phyloP scores from a whole-genome alignment of 208 protist species.

The Acanthamoeba pearcei region DNA sequence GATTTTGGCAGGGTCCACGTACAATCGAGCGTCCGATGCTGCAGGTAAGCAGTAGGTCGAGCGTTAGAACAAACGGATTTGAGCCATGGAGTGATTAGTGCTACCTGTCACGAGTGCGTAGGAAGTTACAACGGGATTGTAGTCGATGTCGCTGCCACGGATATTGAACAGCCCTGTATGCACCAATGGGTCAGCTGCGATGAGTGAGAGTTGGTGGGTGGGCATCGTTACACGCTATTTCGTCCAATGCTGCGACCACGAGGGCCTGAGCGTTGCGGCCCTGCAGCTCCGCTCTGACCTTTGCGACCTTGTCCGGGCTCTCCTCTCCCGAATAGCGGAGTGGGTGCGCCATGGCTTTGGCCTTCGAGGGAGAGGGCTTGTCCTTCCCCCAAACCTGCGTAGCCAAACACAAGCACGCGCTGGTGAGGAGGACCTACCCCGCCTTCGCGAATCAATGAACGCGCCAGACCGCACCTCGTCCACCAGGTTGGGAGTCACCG shows the following conservation, averaged over 20 bases:
- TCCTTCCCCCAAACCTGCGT: constrained; percentile 75
- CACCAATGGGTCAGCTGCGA: constrained; percentile 45
- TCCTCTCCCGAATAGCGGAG: constrained; percentile 74
- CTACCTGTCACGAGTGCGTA: constrained; percentile 76
- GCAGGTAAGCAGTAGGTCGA: neutral
- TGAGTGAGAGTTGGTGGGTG: neutral
- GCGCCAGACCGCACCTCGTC: constrained; percentile 29
- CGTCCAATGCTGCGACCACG: constrained; percentile 82
- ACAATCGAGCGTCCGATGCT: constrained; percentile 26
- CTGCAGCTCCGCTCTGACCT: constrained; percentile 57
- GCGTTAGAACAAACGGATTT: neutral
- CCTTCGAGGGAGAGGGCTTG: constrained; percentile 53
- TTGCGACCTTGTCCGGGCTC: constrained; percentile 66
- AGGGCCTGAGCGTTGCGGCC: constrained; percentile 53
- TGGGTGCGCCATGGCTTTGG: constrained; percentile 70
- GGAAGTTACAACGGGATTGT: constrained; percentile 81
- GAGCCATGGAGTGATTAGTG: neutral
- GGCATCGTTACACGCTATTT: constrained; percentile 77
- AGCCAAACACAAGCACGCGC: neutral
- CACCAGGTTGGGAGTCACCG: constrained; percentile 13
- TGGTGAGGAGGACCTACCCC: neutral
- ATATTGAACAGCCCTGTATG: constrained; percentile 85
- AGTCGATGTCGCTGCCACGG: constrained; percentile 84
- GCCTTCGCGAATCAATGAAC: constrained; percentile 47
- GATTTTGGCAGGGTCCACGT: constrained; percentile 74